Base-by-base conservation (phyloP, 1,284 basidiomycete genomes). In the Pseudozyma sp. region DNA sequence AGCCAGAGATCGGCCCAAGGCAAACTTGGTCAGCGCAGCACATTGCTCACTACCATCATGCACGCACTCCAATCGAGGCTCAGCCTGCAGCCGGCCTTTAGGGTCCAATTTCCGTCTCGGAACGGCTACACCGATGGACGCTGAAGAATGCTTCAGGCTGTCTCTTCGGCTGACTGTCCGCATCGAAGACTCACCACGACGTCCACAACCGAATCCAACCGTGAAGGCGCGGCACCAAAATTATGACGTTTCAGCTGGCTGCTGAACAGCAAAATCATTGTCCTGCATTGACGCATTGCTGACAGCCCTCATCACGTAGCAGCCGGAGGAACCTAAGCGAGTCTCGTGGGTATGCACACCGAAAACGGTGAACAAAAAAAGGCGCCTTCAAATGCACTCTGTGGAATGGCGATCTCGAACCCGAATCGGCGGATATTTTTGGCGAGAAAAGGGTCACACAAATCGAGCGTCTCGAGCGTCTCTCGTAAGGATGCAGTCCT, bases 351-450 rank as follows among this genome's bases (percentile, higher is more conserved):
- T 14, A 24, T 44, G n/a, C 33, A 24, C 11, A 19, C 49, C 24
- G 17, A 16, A 13, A 17, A 5, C 16, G 19, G 24, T 29, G n/a
- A 40, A 7, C 29, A 33, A 34, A 35, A 48, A 35, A 49, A 49
- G 19, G 17, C 17, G 31, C 10, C 7, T 16, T 14, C 30, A 51
- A 42, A 42, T 16, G 16, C 13, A 13, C 16, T n/a, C 35, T 37
- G 35, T 10, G 35, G 8, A 37, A 37, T 14, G 35, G 40, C 52
- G 51, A 49, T 54, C 46, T 39, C 30, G 40, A 24, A 31, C 39
- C 46, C 39, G 35, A 48, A 61, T 54, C 51, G 52, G 46, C 58
- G 31, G 58, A 17, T n/a, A 43, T n/a, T n/a, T 17, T 10, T 42
- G 40, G n/a, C n/a, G 31, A 35, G n/a, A 31, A 13, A 29, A 34